Evolutionary conservation across 2,329 filamentous ascomycete species (phyloP).

Genomic region (Apiospora aurea): DNA sequence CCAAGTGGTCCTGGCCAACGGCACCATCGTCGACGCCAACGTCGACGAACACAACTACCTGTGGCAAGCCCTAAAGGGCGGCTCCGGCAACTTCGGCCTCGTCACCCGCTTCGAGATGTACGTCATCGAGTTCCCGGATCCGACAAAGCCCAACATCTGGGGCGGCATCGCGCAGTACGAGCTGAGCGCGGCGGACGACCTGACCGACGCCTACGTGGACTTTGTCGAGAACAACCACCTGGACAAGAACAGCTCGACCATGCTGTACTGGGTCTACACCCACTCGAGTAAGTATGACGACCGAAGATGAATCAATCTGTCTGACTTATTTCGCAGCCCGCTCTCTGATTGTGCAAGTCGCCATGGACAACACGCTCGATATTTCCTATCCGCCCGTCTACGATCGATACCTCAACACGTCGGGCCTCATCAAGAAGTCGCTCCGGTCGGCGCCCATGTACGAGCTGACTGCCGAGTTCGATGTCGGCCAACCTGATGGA

Average conservation of each 20-base stretch:
- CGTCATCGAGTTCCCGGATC: conserved; percentile 28
- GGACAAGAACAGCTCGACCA: conserved; percentile 29
- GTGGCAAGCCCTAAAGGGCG: conserved; percentile 53
- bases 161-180: conserved; percentile 31
- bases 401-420: conserved; percentile 27
- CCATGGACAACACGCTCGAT: conserved; percentile 11
- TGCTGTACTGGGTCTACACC: conserved; percentile 30
- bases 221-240: conserved; percentile 29
- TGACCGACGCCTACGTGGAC: conserved; percentile 31
- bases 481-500: conserved; percentile 39
- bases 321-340: background rate
- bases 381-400: background rate
- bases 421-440: conserved; percentile 36
- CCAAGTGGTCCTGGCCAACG: conserved; percentile 51
- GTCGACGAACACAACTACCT: conserved; percentile 46
- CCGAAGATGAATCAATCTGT: background rate
- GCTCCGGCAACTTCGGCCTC: conserved; percentile 53
- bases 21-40: conserved; percentile 49
- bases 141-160: conserved; percentile 27
- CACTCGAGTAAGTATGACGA: background rate
- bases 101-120: conserved; percentile 42
- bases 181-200: conserved; percentile 18
- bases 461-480: conserved; percentile 41
- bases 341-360: background rate
- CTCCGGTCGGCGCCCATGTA: conserved; percentile 39